These are phyloP conservation scores for Phalaenopsis hybrid DNA, from an alignment of 116 monocot genomes.

Conservation along the genomic window DNA sequence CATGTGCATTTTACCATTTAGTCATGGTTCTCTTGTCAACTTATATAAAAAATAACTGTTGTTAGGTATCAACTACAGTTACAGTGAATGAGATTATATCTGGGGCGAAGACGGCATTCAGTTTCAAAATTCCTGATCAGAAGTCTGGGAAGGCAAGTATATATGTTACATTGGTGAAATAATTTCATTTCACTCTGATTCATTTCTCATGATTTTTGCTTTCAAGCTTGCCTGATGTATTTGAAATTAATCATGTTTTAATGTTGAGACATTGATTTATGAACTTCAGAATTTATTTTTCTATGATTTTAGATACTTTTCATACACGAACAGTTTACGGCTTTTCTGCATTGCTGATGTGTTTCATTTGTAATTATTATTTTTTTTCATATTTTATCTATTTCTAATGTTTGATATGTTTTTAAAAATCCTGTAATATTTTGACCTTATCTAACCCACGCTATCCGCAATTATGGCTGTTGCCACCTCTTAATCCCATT, in stretches of 20 bases:
- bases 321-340: too few relatives aligned
- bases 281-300: not conserved
- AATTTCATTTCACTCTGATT: not conserved
- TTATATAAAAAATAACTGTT: not conserved
- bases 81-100: conserved; percentile 37
- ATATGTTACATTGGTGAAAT: not conserved
- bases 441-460: not conserved
- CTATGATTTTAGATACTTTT: too few relatives aligned
- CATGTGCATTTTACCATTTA: not conserved
- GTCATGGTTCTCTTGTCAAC: not conserved
- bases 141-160: conserved; percentile 60
- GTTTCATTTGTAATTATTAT: too few relatives aligned
- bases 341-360: too few relatives aligned
- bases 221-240: not conserved
- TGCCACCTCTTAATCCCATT: not conserved
- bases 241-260: not conserved
- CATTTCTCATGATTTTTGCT: not conserved
- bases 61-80: conserved; percentile 55
- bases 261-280: conserved; percentile 3
- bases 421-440: not conserved
- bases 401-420: too few relatives aligned
- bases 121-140: conserved; percentile 68
- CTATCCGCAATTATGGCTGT: not conserved
- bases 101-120: conserved; percentile 48
- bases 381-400: too few relatives aligned